These are phyloP conservation scores for Colletotrichum australisinense DNA, from an alignment of 2,329 filamentous ascomycete species.

Conservation along the genomic window DNA sequence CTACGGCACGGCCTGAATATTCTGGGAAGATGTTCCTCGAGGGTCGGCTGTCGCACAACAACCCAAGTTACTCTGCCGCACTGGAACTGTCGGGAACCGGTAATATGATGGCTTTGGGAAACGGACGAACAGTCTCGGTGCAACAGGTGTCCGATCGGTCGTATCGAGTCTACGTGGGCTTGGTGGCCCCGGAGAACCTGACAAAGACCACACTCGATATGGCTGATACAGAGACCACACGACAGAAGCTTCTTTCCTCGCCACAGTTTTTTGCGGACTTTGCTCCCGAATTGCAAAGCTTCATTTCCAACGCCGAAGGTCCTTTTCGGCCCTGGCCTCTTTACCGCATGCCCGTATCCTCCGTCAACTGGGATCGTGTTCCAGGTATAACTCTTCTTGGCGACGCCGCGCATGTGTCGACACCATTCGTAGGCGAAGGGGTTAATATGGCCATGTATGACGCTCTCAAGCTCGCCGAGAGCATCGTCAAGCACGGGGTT, in stretches of 20 bases:
- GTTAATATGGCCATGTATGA: slow-evolving; percentile 24
- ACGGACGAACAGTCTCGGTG: not conserved
- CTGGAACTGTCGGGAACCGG: not conserved
- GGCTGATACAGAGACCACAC: not conserved
- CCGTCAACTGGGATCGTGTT: slow-evolving; percentile 5
- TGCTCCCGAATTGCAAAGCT: not conserved
- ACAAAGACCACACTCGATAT: not conserved
- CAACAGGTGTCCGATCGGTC: slow-evolving; percentile 13
- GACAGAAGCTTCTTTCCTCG: not conserved
- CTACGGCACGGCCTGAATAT: slow-evolving; percentile 7
- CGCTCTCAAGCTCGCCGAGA: slow-evolving; percentile 10
- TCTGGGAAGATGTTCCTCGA: slow-evolving; percentile 16
- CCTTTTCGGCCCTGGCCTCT: slow-evolving; percentile 16
- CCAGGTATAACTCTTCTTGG: slow-evolving; percentile 12
- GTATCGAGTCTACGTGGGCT: slow-evolving; percentile 9
- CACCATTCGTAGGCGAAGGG: slow-evolving; percentile 23
- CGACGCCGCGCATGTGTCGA: slow-evolving; percentile 20
- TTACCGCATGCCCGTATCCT: slow-evolving; percentile 18
- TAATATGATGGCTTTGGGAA: slow-evolving; percentile 1
- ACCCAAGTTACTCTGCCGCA: slow-evolving; percentile 1
- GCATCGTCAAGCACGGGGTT: not conserved
- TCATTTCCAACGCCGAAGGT: not conserved
- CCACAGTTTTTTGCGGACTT: not conserved
- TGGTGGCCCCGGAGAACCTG: not conserved
- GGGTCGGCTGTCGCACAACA: not conserved